Evolutionary conservation across 1,284 basidiomycete species (phyloP).

Genomic region (Cryptococcus hybrid): DNA sequence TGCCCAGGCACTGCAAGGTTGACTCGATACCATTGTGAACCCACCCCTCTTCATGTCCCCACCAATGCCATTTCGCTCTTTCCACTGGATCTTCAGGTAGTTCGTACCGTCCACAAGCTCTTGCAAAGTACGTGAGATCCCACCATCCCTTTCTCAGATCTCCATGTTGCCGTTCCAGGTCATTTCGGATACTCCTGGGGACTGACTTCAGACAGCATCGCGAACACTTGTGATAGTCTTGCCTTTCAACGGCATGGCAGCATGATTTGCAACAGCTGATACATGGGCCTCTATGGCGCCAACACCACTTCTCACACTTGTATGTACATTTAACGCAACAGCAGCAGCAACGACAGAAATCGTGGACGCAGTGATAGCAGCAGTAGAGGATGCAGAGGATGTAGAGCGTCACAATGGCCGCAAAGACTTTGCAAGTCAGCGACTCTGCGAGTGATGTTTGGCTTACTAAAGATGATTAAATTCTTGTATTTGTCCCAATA

Average conservation of each 20-base stretch:
- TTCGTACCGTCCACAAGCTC: conserved; percentile 14
- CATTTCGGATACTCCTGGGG: conserved; percentile 4
- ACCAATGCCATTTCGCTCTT: conserved; percentile 16
- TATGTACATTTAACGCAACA: conserved; percentile 14
- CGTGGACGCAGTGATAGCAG: conserved; percentile 15
- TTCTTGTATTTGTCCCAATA: conserved; percentile 13
- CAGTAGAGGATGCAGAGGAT: conserved; percentile 13
- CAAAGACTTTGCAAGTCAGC: conserved; percentile 3
- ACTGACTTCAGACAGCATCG: conserved; percentile 5
- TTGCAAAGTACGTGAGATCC: conserved; percentile 11
- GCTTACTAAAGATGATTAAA: conserved; percentile 13
- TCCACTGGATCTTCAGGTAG: conserved; percentile 11
- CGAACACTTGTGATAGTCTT: conserved; percentile 4
- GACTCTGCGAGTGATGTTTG: neutral
- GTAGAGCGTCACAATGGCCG: conserved; percentile 16
- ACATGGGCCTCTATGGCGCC: neutral
- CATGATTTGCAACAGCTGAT: neutral
- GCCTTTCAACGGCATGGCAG: neutral
- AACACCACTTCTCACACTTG: conserved; percentile 5
- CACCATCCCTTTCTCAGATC: conserved; percentile 15
- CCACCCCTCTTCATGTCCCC: conserved; percentile 10
- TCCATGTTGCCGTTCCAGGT: conserved; percentile 16
- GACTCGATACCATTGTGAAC: neutral
- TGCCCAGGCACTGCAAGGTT: neutral
- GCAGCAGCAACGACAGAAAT: conserved; percentile 16